Evolutionary conservation across 208 protist species (phyloP), one percentile per base, ranked within the genome.

Genomic region (Lotmaria passim): DNA sequence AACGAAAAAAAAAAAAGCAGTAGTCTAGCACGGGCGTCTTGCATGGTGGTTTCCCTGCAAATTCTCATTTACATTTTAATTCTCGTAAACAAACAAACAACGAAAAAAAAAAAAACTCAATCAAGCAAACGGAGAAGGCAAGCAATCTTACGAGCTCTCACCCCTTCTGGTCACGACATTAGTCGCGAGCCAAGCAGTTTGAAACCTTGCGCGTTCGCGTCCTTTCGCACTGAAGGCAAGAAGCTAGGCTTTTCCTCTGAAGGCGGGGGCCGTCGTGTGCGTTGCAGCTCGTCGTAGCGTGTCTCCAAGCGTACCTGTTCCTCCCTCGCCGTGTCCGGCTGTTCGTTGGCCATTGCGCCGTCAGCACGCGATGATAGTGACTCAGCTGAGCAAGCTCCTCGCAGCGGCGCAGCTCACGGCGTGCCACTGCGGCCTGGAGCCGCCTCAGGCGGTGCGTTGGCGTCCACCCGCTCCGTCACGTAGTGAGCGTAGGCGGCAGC

Each of bases 351-450:
- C 71, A 77, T 26, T 77, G 71, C 52, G 56, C n/a, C 56, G 62
- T 71, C 28, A 80, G 28, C 39, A 73, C 62, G 30, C 68, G 60
- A 31, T 80, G 74, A 48, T 91, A 89, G 28, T 61, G 57, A 19
- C 80, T 60, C 28, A 91, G 69, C 23, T 86, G 79, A 24, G 65
- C 41, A 4, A 91, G 51, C 65, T 86, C 78, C 66, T 76, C 44
- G 33, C 79, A 62, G 48, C 79, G 78, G 44, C 44, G 71, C 21
- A 79, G 47, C 30, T 85, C 82, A 30, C 51, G 52, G 19, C 69
- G 69, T n/a, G 82, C 70, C 47, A 89, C 75, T 2, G 74, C 72
- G 8, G 70, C 62, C 43, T 67, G 59, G 28, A 76, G 64, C n/a
- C 21, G 57, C 58, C 26, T 47, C 50, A 11, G 72, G 53, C 5